Conservation (phyloP, 495 filamentous ascomycete species). For the Staphylotrichum tortipilum region DNA sequence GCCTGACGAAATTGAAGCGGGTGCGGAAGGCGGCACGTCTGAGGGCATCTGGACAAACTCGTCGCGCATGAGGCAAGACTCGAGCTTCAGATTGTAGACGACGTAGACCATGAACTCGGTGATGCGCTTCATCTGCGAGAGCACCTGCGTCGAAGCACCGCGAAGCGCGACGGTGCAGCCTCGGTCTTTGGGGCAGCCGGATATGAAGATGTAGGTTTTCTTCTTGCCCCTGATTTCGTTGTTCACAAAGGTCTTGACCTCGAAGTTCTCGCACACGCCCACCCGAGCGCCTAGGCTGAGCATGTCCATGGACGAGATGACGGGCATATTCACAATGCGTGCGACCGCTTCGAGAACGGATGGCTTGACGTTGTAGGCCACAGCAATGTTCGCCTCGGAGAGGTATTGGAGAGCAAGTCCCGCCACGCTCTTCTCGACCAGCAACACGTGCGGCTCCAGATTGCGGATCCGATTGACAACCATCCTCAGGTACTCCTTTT, state of each 20-base stretch:
- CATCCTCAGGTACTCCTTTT: constrained; percentile 88
- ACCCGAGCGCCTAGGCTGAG: constrained; percentile 72
- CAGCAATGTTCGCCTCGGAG: constrained; percentile 78
- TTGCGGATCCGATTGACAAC: constrained; percentile 87
- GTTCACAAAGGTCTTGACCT: constrained; percentile 90
- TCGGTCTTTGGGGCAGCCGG: constrained; percentile 83
- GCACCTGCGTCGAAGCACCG: constrained; percentile 59
- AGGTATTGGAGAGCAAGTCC: constrained; percentile 83
- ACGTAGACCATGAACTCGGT: constrained; percentile 99
- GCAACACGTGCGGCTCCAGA: constrained; percentile 70
- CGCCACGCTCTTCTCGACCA: constrained; percentile 85
- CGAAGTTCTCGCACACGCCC: constrained; percentile 76
- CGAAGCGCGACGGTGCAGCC: constrained; percentile 95
- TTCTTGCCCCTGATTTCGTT: constrained; percentile 59
- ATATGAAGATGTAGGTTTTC: constrained; percentile 93
- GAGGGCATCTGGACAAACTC: constrained; percentile 84
- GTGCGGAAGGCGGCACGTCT: constrained; percentile 27
- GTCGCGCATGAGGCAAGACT: constrained; percentile 93
- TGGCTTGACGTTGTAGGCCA: constrained; percentile 90
- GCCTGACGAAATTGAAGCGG: constrained; percentile 11
- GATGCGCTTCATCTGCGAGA: constrained; percentile 80
- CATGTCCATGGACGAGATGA: constrained; percentile 94
- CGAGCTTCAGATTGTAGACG: constrained; percentile 92
- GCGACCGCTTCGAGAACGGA: constrained; percentile 94
- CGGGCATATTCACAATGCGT: constrained; percentile 77